These are phyloP conservation scores for Lolium rigidum DNA, from an alignment of 176 grass and related monocot genomes.

Conservation along the genomic window DNA sequence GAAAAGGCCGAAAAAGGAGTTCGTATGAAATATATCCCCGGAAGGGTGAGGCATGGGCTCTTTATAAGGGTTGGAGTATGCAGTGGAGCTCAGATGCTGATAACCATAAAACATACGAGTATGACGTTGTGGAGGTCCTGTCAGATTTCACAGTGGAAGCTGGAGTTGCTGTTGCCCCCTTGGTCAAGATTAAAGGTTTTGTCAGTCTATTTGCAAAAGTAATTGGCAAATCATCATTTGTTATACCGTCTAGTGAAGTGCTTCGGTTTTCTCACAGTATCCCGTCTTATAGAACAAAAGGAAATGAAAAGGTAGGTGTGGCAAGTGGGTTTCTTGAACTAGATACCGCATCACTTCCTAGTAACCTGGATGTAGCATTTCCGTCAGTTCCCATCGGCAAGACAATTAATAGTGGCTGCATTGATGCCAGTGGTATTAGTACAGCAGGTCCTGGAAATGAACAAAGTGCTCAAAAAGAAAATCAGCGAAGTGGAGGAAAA, in stretches of 20 bases:
- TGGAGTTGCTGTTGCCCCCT: constrained; percentile 52
- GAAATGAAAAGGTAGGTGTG: constrained; percentile 59
- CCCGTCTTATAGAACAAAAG: constrained; percentile 57
- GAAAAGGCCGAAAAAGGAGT: constrained; percentile 53
- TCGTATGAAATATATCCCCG: constrained; percentile 65
- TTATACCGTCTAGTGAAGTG: constrained; percentile 64
- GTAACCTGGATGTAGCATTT: constrained; percentile 58
- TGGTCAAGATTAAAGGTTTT: constrained; percentile 68
- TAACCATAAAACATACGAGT: constrained; percentile 54
- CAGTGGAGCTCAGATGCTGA: constrained; percentile 64
- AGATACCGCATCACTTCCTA: constrained; percentile 72
- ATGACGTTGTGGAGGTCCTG: constrained; percentile 72
- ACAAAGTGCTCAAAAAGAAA: constrained; percentile 34
- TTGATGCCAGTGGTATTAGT: constrained; percentile 14
- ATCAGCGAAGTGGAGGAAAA: constrained; percentile 33
- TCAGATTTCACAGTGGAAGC: constrained; percentile 57
- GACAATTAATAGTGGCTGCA: not conserved
- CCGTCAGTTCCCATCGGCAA: constrained; percentile 38
- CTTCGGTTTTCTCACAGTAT: constrained; percentile 78
- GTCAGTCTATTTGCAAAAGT: constrained; percentile 66
- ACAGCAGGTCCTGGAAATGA: constrained; percentile 7
- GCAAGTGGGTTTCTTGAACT: constrained; percentile 71
- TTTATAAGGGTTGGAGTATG: constrained; percentile 74
- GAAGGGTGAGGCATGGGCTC: constrained; percentile 79
- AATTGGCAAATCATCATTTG: constrained; percentile 49